Conservation (phyloP, 768 basidiomycete genomes). For the Panellus pusillus region DNA sequence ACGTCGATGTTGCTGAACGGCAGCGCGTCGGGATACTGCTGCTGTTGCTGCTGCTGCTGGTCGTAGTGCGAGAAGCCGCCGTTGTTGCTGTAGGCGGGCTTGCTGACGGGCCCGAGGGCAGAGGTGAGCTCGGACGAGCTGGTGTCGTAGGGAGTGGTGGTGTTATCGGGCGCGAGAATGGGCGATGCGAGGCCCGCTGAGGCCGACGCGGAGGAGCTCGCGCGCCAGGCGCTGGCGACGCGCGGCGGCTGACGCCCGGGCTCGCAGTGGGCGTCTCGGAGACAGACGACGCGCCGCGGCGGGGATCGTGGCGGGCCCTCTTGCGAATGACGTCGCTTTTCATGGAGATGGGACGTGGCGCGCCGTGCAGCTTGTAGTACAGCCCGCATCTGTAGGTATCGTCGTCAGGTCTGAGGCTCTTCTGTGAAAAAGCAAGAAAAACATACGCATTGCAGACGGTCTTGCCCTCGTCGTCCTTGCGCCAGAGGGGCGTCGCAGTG, state of each 20-base stretch:
- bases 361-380: slow-evolving; percentile 85
- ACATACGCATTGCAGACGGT: slow-evolving; percentile 89
- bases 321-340: slow-evolving; percentile 90
- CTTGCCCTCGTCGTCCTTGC: slow-evolving; percentile 89
- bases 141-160: slow-evolving; percentile 55
- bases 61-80: slow-evolving; percentile 43
- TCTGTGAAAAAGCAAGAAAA: background rate
- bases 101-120: slow-evolving; percentile 39
- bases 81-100: slow-evolving; percentile 27
- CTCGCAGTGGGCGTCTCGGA: slow-evolving; percentile 76
- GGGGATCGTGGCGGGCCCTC: slow-evolving; percentile 78
- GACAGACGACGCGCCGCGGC: slow-evolving; percentile 48
- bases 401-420: background rate
- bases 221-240: slow-evolving; percentile 62
- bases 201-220: slow-evolving; percentile 66
- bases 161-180: slow-evolving; percentile 69
- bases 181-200: slow-evolving; percentile 55
- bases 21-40: slow-evolving; percentile 48
- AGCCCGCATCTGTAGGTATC: slow-evolving; percentile 61
- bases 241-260: slow-evolving; percentile 70
- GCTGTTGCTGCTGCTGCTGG: slow-evolving; percentile 23
- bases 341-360: slow-evolving; percentile 88
- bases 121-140: slow-evolving; percentile 49
- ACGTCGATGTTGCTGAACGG: slow-evolving; percentile 52
- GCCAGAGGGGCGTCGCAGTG: slow-evolving; percentile 85